Conservation (phyloP, 108 stramenopile species). For the Stephanodiscus triporus region DNA sequence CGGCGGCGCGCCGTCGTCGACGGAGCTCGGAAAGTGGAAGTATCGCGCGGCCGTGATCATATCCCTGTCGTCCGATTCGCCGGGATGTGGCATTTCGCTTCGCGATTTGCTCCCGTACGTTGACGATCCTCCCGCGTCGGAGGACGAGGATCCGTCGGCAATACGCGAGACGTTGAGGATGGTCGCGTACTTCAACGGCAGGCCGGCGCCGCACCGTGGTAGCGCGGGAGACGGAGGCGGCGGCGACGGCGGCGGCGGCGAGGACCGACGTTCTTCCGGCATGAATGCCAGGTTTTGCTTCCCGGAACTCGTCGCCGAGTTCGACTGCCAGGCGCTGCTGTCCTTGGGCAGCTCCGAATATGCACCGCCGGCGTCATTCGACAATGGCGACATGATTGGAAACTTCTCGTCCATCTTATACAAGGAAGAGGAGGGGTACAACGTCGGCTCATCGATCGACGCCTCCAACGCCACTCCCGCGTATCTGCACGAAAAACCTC, state of each 20-base stretch:
- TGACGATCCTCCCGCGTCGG: slow-evolving; percentile 68
- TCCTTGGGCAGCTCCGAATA: slow-evolving; percentile 32
- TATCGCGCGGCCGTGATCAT: slow-evolving; percentile 67
- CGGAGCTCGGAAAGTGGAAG: slow-evolving; percentile 73
- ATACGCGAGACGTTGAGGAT: slow-evolving; percentile 58
- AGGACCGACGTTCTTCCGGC: slow-evolving; percentile 12
- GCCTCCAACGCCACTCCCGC: slow-evolving; percentile 41
- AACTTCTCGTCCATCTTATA: slow-evolving; percentile 27
- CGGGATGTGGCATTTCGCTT: slow-evolving; percentile 55
- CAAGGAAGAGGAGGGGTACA: slow-evolving; percentile 21
- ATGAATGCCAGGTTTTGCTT: slow-evolving; percentile 61
- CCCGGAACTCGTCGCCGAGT: slow-evolving; percentile 79
- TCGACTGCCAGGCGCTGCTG: slow-evolving; percentile 26
- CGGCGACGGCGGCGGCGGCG: background rate
- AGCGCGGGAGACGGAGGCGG: background rate
- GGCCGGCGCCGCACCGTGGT: slow-evolving; percentile 31
- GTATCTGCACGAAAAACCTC: slow-evolving; percentile 61
- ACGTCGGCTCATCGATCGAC: slow-evolving; percentile 25
- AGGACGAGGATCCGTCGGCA: slow-evolving; percentile 42
- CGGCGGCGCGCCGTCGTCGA: slow-evolving; percentile 12
- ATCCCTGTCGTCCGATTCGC: slow-evolving; percentile 29
- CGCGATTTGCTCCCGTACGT: slow-evolving; percentile 64
- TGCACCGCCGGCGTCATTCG: slow-evolving; percentile 27
- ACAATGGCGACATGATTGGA: slow-evolving; percentile 7
- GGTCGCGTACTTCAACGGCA: slow-evolving; percentile 81